These are phyloP conservation scores for Boletus sp. DNA, from an alignment of 768 basidiomycete genomes.

Conservation along the genomic window DNA sequence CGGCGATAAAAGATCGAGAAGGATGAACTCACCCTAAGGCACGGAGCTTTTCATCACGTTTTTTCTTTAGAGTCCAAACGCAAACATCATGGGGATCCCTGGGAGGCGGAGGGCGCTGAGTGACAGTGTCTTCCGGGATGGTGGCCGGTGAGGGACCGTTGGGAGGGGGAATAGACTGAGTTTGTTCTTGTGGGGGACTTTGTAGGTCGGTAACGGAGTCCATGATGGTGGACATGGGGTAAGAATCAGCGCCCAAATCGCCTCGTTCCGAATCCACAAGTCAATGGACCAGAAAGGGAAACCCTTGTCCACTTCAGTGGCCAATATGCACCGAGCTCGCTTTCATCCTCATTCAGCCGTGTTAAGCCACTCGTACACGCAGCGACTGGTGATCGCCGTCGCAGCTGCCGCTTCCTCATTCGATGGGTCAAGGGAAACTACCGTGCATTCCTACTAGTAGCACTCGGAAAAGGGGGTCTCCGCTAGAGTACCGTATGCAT, in stretches of 20 bases:
- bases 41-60: background rate
- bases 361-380: no score
- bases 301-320: no score
- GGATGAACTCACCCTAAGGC: background rate
- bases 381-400: no score
- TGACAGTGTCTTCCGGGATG: background rate
- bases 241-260: background rate
- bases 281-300: no score
- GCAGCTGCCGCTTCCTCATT: no score
- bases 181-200: background rate
- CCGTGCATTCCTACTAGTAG: no score
- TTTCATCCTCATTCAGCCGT: no score
- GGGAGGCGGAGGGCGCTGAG: background rate
- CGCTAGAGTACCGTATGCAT: no score
- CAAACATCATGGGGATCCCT: background rate
- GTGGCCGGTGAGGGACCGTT: background rate
- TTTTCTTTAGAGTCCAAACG: background rate
- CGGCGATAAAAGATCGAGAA: background rate
- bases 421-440: no score
- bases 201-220: background rate
- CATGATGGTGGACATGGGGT: conserved; percentile 20
- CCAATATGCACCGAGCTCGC: no score
- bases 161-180: background rate
- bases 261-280: no score
- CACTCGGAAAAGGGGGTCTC: no score